These are phyloP conservation scores for Boletus edulis DNA, from an alignment of 768 basidiomycete species.

Conservation along the genomic window DNA sequence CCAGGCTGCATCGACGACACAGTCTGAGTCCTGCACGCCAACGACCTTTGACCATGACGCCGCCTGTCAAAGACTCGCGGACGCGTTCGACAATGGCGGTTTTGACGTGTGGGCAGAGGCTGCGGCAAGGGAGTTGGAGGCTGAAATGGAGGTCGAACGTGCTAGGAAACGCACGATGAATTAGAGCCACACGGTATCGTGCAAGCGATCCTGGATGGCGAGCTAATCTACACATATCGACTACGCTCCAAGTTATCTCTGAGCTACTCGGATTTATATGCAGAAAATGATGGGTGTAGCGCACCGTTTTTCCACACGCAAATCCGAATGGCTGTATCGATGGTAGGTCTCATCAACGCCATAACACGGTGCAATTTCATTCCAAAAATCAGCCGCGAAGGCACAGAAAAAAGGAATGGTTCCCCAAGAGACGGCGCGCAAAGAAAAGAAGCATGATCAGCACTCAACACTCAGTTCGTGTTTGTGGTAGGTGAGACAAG, in stretches of 20 bases:
- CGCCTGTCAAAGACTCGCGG: slow-evolving; percentile 50
- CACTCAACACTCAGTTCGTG: slow-evolving; percentile 30
- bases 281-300: too few relatives aligned
- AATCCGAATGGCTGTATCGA: too few relatives aligned
- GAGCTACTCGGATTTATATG: too few relatives aligned
- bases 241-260: too few relatives aligned
- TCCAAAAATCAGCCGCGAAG: slow-evolving; percentile 49
- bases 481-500: slow-evolving; percentile 65
- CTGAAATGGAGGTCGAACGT: slow-evolving; percentile 52
- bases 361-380: neutral
- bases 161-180: slow-evolving; percentile 13
- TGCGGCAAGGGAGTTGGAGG: slow-evolving; percentile 55
- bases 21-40: neutral
- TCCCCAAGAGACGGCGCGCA: slow-evolving; percentile 64
- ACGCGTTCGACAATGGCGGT: slow-evolving; percentile 60
- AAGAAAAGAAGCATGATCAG: slow-evolving; percentile 60
- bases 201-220: too few relatives aligned
- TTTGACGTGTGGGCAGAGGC: slow-evolving; percentile 52
- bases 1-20: neutral
- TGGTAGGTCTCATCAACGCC: too few relatives aligned
- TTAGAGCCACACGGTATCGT: neutral
- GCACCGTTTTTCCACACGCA: too few relatives aligned
- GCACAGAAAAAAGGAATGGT: slow-evolving; percentile 67
- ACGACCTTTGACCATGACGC: slow-evolving; percentile 30
- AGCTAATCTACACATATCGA: too few relatives aligned